phyloP scores from a whole-genome alignment of 768 basidiomycete species.

The Dentipellis sp. region DNA sequence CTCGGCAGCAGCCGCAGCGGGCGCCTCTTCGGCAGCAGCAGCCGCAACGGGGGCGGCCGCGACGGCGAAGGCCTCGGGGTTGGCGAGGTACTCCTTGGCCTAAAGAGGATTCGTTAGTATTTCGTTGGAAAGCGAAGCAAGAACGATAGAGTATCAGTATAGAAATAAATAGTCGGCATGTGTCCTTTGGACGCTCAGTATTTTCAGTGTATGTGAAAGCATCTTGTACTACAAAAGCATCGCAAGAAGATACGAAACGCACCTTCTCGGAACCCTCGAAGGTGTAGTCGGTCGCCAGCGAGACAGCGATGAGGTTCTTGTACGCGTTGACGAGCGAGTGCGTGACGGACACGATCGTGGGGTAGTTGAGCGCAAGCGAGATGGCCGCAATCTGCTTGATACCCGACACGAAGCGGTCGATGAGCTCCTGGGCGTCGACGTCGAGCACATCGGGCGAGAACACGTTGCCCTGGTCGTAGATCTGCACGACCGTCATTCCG shows the following conservation, averaged over 20 bases:
- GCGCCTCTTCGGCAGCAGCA: slow-evolving; percentile 39
- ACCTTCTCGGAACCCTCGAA: slow-evolving; percentile 95
- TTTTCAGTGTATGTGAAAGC: slow-evolving; percentile 67
- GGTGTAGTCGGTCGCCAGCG: slow-evolving; percentile 85
- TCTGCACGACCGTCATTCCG: slow-evolving; percentile 97
- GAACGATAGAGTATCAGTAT: slow-evolving; percentile 20
- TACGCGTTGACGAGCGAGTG: slow-evolving; percentile 98
- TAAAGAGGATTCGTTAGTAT: slow-evolving; percentile 20
- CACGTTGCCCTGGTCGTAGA: slow-evolving; percentile 88
- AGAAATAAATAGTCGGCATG: slow-evolving; percentile 23
- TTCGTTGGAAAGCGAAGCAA: slow-evolving; percentile 21
- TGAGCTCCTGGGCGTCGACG: slow-evolving; percentile 82
- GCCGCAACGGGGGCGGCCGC: slow-evolving; percentile 58
- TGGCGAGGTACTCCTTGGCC: slow-evolving; percentile 95
- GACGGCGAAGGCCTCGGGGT: slow-evolving; percentile 95
- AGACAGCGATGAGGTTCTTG: slow-evolving; percentile 94
- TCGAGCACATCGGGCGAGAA: slow-evolving; percentile 91
- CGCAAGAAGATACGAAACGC: slow-evolving; percentile 18
- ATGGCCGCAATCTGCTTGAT: slow-evolving; percentile 94
- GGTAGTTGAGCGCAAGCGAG: slow-evolving; percentile 93
- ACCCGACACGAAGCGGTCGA: slow-evolving; percentile 87
- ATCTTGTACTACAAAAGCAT: slow-evolving; percentile 23
- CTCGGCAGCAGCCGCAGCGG: slow-evolving; percentile 55
- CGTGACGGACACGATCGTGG: slow-evolving; percentile 86
- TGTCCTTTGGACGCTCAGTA: slow-evolving; percentile 55